Base-by-base conservation (phyloP, 2,329 filamentous ascomycete species). In the Colletotrichum orbiculare region DNA sequence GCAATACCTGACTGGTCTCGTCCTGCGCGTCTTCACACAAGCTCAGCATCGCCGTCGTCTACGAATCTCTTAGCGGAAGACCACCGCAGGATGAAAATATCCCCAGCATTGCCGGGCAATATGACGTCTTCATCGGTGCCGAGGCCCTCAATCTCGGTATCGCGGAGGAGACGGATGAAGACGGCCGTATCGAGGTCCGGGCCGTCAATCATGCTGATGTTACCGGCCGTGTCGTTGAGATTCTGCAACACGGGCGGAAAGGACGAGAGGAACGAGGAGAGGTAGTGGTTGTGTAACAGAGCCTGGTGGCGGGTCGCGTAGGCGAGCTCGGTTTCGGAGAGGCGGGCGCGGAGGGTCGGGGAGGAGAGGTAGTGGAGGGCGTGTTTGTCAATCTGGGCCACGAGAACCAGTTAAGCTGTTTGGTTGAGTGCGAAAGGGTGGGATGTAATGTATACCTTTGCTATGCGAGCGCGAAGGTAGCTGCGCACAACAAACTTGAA, bases 401-500 rank as follows among this genome's bases (percentile, higher is more conserved):
- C 12, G 43, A 33, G 43, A 9, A 17, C 25, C 11, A 46, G 25
- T 25, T 25, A 1, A 25, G 25, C 25, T 25, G 25, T 25, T 25
- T 25, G 25, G 25, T 25, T 25, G 25, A 25, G 25, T 25, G 25
- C 25, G 25, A 25, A 25, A 25, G 25, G 4, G 25, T 25, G 33
- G 46, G 49, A 59, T 15, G 25, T 17, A 12, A 25, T 77, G 72
- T 64, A 67, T 80, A 93, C 92, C 86, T 99, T 98, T 58, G 92
- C 88, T 62, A 98, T 89, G n/a, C 96, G 86, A 9, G 92, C 89
- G 57, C 96, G 86, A 60, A 99, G 79, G 69, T 95, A 91, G 69
- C 91, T 91, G 66, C 96, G 86, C 15, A 98, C 87, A 25, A 99
- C 84, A 74, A 94, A 99, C 80, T 97, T 97, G 79, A 92, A 96